Evolutionary conservation across 1,284 basidiomycete species (phyloP), one percentile per base, ranked within the genome.

Genomic region (Boletellus deceptivus): DNA sequence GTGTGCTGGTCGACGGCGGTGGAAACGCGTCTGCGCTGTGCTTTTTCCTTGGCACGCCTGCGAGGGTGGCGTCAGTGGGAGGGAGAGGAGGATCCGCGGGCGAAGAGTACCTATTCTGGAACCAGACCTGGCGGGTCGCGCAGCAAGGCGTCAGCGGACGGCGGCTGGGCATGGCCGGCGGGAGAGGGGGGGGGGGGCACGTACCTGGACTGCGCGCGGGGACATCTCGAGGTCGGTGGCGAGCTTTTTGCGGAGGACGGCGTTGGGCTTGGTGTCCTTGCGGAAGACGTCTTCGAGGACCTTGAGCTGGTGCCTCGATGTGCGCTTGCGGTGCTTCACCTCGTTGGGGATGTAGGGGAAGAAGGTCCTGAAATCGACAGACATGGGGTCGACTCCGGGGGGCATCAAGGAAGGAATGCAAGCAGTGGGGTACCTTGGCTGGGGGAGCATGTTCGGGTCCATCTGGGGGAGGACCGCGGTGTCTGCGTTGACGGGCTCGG

Each of bases 301-400:
- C 69, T 86, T 84, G 62, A 93, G 83, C 72, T 95, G 93, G 31
- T 83, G 77, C 33, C 83, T 81, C 18, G 90, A 89, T 0, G 92
- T 95, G 44, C 92, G 77, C 60, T 91, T 89, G 50, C 92, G 78
- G 62, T 94, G 92, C 75, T 94, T 94, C 72, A 94, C 89, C 74
- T 93, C 87, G 71, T 89, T 89, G 49, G 89, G 89, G 50, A 84
- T 83, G 74, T 91, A 91, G n/a, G 86, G 83, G 60, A 84, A 89
- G 72, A 90, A 89, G 43, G 86, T 69, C 47, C 64, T 65, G 60
- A 65, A 66, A 65, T 66, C 67, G 64, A 70, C 75, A 54, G 72
- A 72, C 38, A 73, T 66, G 49, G 84, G 82, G 72, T 88, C 84
- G 70, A 84, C 76, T 54, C 74, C 73, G 40, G 74, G 71, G 25